Evolutionary conservation across 2,329 filamentous ascomycete genomes (phyloP), one percentile per base, ranked within the genome.

Genomic region (Ceratocystis lukuohia): DNA sequence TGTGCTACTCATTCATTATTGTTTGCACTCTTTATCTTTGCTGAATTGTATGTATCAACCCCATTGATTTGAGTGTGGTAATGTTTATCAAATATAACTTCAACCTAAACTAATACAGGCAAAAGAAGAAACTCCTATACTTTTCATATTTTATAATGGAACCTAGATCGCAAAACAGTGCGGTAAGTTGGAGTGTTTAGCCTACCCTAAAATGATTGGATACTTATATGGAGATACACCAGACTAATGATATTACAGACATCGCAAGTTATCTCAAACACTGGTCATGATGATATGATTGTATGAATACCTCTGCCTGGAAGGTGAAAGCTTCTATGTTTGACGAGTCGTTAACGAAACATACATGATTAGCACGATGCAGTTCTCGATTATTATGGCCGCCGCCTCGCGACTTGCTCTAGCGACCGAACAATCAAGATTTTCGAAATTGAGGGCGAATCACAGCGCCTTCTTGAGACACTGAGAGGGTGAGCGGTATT

Each of bases 361-460:
- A 59, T 70, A 71, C 66, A 41, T 15, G 37, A 41, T 71, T 71
- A 91, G 93, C 94, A 99, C 77, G 94, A 99, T 84, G 94, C 94
- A 70, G 93, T 96, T 70, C 87, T 99, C 74, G 94, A 99, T 77
- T 99, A 97, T 81, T 99, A 97, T 77, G 94, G 94, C 74, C 87
- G 94, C 71, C 88, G 93, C 74, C 85, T 99, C 72, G 94, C 94
- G 69, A 99, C 94, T 71, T 97, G 94, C 78, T 96, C 92, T 45
- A 96, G 93, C 71, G 94, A 99, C 79, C 92, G 94, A 75, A 97
- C 93, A 61, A 96, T 99, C 80, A 97, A 97, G 80, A 97, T 99
- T 74, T 99, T 96, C 75, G 94, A 99, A 78, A 88, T 99, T 66
- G 93, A 97, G 73, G 91, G 91, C 73, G 92, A 97, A 72, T 84